Evolutionary conservation across 805 yeast species (phyloP), one percentile per base, ranked within the genome.

Genomic region (Hanseniaspora thailandica): DNA sequence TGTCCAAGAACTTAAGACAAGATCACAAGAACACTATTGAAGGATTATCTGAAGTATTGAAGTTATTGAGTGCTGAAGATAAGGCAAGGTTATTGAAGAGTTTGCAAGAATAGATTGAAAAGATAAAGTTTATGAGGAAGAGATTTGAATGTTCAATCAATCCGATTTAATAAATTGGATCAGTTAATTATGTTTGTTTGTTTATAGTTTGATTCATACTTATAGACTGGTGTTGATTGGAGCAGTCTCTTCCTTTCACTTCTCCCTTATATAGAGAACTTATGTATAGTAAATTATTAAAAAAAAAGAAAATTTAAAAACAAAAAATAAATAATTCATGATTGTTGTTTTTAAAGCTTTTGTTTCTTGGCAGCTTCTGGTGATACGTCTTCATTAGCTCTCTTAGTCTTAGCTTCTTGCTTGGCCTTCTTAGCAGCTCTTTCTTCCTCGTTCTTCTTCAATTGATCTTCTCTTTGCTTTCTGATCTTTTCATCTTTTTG

Each of bases 1-100:
- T 85, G 62, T 80, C 84, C 44, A 75, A 75, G 59, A 68, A 80
- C 55, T 71, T 79, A 59, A 76, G 80, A 71, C 68, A 68, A 56
- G 80, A 78, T 66, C 71, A 76, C 68, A 71, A 70, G 64, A 67
- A 76, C 56, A 69, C 81, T 44, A 71, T 79, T 49, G 72, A 70
- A 62, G 82, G 82, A 59, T 67, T 79, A 57, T 67, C 76, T 40
- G 82, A 77, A 62, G 76, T 78, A 33, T 61, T 78, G 62, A 67
- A 77, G 41, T 66, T 77, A 62, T 61, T 78, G 52, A 72, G 80
- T 17, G 66, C 72, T 41, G 81, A 76, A 59, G 83, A 79, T 57
- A 77, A 74, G 62, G 77, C 71, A 55, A 71, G 71, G 58, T 60
- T 71, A 41, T 60, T 69, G 55, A 63, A 65, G 45, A 65, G 66